Base-by-base conservation (phyloP, 441 rosid genomes). In the Flueggea neowawraea region DNA sequence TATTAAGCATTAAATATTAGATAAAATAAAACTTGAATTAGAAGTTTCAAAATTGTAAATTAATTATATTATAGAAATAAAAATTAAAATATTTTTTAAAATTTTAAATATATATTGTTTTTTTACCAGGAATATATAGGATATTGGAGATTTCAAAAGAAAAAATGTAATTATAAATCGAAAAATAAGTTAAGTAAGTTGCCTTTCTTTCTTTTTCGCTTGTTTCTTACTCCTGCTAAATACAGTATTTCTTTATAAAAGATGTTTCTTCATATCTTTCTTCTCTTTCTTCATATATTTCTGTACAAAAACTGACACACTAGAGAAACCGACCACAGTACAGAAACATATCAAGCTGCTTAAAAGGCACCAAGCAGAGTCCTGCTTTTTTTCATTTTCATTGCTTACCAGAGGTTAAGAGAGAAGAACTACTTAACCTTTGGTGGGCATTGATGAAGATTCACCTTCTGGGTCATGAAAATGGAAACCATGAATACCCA, bases 401-500 rank as follows among this genome's bases (percentile, higher is more conserved):
- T 65, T 16, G 17, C 55, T 17, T 31, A 31, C 39, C 62, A 16
- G 11, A 66, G 56, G 62, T 55, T 59, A 22, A 15, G 50, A 52
- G 44, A 16, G 58, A 28, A 10, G 14, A 4, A 39, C 61, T 59
- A 22, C 28, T 65, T 57, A 28, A 52, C 63, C 64, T 53, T 55
- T 65, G 69, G 32, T 51, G 70, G 70, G 69, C 73, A 61, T 76
- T 76, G 80, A 84, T 84, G 86, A 81, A 77, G 83, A 73, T 71
- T 75, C 62, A 16, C 44, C 52, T 11, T 67, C 68, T 36, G 73
- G 79, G 72, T 71, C 54, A 60, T 61, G 39, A 66, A 72, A 69
- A 90, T 90, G 97, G 80, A 80, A 62, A 31, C 81, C 53, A 54
- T 60, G 17, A 82, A 78, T 47, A 68, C 76, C 77, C 77, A 71